Evolutionary conservation across 768 basidiomycete genomes (phyloP).

Genomic region (Plicaturopsis crispa): DNA sequence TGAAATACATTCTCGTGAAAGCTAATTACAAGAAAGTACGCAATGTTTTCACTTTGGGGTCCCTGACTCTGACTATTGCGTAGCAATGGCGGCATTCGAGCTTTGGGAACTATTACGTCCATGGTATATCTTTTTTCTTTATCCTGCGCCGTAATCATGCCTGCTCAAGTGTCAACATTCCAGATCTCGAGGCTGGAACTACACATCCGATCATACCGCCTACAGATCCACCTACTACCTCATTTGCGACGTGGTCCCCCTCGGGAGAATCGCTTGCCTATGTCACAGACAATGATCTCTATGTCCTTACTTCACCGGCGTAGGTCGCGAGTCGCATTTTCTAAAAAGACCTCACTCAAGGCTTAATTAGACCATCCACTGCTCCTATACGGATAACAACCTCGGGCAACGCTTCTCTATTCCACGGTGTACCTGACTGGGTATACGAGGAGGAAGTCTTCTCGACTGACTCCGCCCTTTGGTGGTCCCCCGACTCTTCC

Average conservation of each 20-base stretch:
- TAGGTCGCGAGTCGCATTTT: slow-evolving; percentile 31
- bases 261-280: slow-evolving; percentile 71
- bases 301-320: slow-evolving; percentile 63
- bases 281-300: slow-evolving; percentile 85
- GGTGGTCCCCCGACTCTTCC: slow-evolving; percentile 73
- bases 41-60: too few species aligned
- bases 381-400: slow-evolving; percentile 69
- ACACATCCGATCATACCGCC: slow-evolving; percentile 71
- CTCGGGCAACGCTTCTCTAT: slow-evolving; percentile 75
- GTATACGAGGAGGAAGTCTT: slow-evolving; percentile 96
- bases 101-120: slow-evolving; percentile 65
- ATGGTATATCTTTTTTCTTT: too few species aligned
- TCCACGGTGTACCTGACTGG: slow-evolving; percentile 97
- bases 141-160: background rate
- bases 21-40: slow-evolving; percentile 65
- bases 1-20: slow-evolving; percentile 83
- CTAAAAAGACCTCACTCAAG: background rate
- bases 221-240: slow-evolving; percentile 58
- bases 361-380: slow-evolving; percentile 22
- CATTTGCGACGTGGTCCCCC: slow-evolving; percentile 77
- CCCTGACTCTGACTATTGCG: too few species aligned
- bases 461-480: slow-evolving; percentile 61
- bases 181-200: slow-evolving; percentile 57
- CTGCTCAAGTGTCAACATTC: slow-evolving; percentile 45
- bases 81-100: slow-evolving; percentile 96